Evolutionary conservation across 306 rosid species (phyloP).

Genomic region (Cucurbita argyrosperma): DNA sequence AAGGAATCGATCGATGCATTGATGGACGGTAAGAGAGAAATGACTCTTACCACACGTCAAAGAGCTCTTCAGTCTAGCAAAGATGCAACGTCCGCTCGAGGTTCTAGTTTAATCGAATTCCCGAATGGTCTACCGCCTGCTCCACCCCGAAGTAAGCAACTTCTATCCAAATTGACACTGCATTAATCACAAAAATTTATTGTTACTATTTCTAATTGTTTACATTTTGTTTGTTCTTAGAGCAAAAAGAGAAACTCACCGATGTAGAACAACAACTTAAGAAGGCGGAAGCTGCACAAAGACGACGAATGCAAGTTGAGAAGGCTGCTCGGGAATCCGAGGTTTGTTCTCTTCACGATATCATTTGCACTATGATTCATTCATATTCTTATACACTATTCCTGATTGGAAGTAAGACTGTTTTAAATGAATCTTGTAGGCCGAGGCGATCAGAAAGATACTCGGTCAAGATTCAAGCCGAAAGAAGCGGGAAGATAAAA

Average conservation of each 20-base stretch:
- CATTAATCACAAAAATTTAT: neutral
- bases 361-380: neutral
- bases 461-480: constrained; percentile 94
- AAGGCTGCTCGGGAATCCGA: constrained; percentile 84
- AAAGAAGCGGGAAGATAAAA: constrained; percentile 82
- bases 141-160: constrained; percentile 78
- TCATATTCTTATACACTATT: neutral
- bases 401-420: neutral
- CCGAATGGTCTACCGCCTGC: constrained; percentile 97
- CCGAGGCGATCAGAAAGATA: constrained; percentile 86
- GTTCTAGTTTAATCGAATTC: constrained; percentile 62
- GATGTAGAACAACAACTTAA: constrained; percentile 72
- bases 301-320: constrained; percentile 79
- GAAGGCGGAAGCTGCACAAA: constrained; percentile 96
- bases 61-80: constrained; percentile 83
- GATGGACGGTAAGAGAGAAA: constrained; percentile 60
- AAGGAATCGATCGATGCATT: constrained; percentile 63
- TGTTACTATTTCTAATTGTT: neutral
- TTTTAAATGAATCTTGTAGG: constrained; percentile 32
- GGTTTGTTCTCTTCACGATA: constrained; percentile 32
- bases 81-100: constrained; percentile 54
- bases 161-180: neutral
- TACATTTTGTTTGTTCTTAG: constrained; percentile 24
- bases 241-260: constrained; percentile 77
- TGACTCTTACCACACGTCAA: constrained; percentile 72